Conservation (phyloP, 768 basidiomycete species). For the Sporobolomyces pararoseus region DNA sequence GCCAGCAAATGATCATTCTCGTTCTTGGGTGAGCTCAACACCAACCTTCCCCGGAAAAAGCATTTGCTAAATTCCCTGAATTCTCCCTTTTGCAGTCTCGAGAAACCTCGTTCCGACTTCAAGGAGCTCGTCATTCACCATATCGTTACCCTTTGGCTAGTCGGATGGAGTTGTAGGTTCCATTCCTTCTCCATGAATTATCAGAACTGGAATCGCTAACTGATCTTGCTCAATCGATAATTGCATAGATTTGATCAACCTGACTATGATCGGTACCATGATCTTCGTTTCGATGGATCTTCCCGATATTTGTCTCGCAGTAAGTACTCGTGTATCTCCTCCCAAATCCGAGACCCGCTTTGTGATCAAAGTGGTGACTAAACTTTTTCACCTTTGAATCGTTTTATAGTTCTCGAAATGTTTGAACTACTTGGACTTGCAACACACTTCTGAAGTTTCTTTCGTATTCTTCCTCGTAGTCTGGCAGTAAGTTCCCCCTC, state of each 20-base stretch:
- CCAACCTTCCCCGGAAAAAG: too few relatives aligned
- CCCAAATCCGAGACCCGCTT: background rate
- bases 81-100: constrained; percentile 61
- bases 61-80: too few relatives aligned
- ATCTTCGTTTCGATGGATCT: constrained; percentile 97
- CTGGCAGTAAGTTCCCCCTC: constrained; percentile 37
- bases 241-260: constrained; percentile 61
- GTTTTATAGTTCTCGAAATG: constrained; percentile 68
- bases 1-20: constrained; percentile 83
- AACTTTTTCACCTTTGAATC: too few relatives aligned
- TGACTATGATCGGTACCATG: constrained; percentile 83
- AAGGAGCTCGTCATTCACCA: constrained; percentile 83
- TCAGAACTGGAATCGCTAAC: too few relatives aligned
- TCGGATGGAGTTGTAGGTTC: constrained; percentile 63
- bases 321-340: constrained; percentile 50
- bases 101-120: constrained; percentile 93
- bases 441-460: constrained; percentile 59
- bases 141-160: constrained; percentile 87
- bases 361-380: too few relatives aligned
- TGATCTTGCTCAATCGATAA: too few relatives aligned
- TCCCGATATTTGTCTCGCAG: constrained; percentile 81
- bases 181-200: too few relatives aligned
- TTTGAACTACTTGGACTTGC: constrained; percentile 75
- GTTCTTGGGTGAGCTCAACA: constrained; percentile 54
- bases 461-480: constrained; percentile 45